Conservation (phyloP, 2,329 filamentous ascomycete species). For the Fusarium torreyae region DNA sequence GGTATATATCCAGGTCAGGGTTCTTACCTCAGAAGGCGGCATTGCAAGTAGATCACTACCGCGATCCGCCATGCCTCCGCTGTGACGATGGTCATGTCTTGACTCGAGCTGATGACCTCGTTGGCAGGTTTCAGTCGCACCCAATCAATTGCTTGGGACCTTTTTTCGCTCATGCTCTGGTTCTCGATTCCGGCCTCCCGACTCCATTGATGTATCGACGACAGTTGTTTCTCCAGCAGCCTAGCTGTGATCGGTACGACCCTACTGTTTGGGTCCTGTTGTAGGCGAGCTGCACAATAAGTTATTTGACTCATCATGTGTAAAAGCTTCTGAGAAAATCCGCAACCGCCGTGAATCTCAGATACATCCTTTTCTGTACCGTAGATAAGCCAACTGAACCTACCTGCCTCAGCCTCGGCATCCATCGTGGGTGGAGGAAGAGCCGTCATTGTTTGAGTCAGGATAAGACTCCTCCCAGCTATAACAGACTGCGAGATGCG, state of each 20-base stretch:
- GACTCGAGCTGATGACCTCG: too few species aligned
- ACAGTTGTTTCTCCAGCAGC: too few species aligned
- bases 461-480: slow-evolving; percentile 56
- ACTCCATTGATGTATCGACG: too few species aligned
- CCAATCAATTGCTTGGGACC: too few species aligned
- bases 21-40: too few species aligned
- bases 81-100: too few species aligned
- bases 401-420: slow-evolving; percentile 46
- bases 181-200: too few species aligned
- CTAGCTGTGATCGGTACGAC: slow-evolving; percentile 6
- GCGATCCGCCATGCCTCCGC: too few species aligned
- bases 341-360: slow-evolving; percentile 9
- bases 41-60: too few species aligned
- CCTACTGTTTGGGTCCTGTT: slow-evolving; percentile 3
- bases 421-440: slow-evolving; percentile 50
- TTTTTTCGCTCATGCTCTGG: too few species aligned
- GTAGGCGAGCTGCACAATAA: slow-evolving; percentile 3
- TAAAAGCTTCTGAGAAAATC: not conserved
- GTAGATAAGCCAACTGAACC: slow-evolving; percentile 9
- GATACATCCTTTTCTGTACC: slow-evolving; percentile 6
- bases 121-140: too few species aligned
- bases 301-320: slow-evolving; percentile 11
- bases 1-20: too few species aligned
- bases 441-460: slow-evolving; percentile 57
- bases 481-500: slow-evolving; percentile 59